phyloP scores from a whole-genome alignment of 148 eudicot species.

The Cornus kousa region DNA sequence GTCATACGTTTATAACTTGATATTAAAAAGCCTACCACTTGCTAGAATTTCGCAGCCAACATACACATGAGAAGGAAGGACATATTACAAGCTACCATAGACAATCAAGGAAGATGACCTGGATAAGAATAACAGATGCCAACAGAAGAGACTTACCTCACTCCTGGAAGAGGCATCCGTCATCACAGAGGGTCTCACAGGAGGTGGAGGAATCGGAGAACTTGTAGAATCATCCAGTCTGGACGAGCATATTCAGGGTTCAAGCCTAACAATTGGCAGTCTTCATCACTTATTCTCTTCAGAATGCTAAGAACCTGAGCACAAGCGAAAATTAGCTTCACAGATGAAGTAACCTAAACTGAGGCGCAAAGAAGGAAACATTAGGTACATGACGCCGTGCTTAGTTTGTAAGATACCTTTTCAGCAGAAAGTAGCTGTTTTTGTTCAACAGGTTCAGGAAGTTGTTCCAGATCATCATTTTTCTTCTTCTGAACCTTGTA shows the following conservation, averaged over 20 bases:
- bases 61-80: neutral
- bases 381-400: neutral
- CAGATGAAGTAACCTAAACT: neutral
- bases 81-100: neutral
- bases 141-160: slow-evolving; percentile 43
- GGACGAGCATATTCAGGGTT: slow-evolving; percentile 76
- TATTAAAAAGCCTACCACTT: neutral
- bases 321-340: neutral
- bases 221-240: slow-evolving; percentile 92
- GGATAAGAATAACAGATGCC: neutral
- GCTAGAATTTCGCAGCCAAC: neutral
- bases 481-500: slow-evolving; percentile 67
- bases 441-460: slow-evolving; percentile 78
- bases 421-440: slow-evolving; percentile 65
- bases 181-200: slow-evolving; percentile 81
- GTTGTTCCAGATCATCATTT: slow-evolving; percentile 58
- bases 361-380: neutral
- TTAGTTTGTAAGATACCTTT: slow-evolving; percentile 36
- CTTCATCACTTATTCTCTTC: slow-evolving; percentile 72
- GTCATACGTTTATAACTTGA: neutral
- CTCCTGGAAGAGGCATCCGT: slow-evolving; percentile 78
- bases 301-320: slow-evolving; percentile 64
- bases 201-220: slow-evolving; percentile 76
- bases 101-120: neutral
- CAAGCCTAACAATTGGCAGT: slow-evolving; percentile 60